These are phyloP conservation scores for Amylostereum areolatum DNA, from an alignment of 1,284 basidiomycete species.

Conservation along the genomic window DNA sequence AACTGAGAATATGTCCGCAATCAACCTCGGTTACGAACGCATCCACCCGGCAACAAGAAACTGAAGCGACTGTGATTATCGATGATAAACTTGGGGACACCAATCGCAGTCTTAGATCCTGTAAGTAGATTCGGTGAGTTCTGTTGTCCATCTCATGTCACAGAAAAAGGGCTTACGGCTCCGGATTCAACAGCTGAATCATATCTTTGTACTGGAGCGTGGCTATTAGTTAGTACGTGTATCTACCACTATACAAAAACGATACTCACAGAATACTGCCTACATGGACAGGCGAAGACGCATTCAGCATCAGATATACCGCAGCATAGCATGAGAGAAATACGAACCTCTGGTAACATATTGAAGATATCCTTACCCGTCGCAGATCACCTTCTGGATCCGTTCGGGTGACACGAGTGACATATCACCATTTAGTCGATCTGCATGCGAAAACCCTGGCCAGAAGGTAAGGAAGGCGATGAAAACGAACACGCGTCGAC, in stretches of 20 bases:
- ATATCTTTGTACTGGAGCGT: background rate
- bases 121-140: background rate
- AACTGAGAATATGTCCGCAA: no score
- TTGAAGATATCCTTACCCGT: conserved; percentile 60
- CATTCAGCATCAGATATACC: no score
- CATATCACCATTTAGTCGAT: conserved; percentile 49
- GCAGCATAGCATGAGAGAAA: no score
- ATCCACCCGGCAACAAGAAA: background rate
- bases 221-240: no score
- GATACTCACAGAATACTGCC: no score
- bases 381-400: conserved; percentile 57
- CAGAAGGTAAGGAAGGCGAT: background rate
- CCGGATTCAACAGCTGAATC: background rate
- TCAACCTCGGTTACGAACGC: background rate
- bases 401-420: conserved; percentile 42
- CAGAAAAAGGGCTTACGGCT: background rate
- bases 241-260: no score
- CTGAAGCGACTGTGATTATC: background rate
- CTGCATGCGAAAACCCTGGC: conserved; percentile 56
- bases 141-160: background rate
- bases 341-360: conserved; percentile 63
- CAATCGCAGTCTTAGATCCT: background rate
- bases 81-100: background rate
- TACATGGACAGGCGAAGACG: no score
- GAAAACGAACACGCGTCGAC: background rate